A percentile compares a stretch with the other conserved stretches of the same genome.
These are phyloP conservation scores for Bimuria novae-zelandiae DNA, from an alignment of 2,329 filamentous ascomycete species.

Conservation along the genomic window DNA sequence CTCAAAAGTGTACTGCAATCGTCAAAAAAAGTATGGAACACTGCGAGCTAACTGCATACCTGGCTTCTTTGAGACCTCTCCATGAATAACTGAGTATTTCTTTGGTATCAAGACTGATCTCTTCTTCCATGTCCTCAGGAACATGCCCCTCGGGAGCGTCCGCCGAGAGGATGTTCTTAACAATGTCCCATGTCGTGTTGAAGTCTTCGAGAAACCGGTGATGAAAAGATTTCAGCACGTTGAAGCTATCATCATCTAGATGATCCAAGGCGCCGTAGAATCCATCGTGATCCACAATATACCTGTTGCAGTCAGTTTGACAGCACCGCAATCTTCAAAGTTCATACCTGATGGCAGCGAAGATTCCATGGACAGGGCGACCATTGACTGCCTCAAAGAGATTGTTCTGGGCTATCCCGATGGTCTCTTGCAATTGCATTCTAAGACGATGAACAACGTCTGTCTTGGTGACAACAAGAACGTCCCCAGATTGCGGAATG, in stretches of 20 bases:
- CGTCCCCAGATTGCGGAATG: slow-evolving; percentile 37
- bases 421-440: slow-evolving; percentile 65
- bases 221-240: slow-evolving; percentile 52
- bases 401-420: slow-evolving; percentile 65
- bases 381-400: slow-evolving; percentile 63
- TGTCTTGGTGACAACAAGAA: slow-evolving; percentile 35
- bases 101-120: slow-evolving; percentile 77
- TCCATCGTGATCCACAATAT: slow-evolving; percentile 53
- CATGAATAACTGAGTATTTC: slow-evolving; percentile 94
- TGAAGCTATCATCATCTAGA: slow-evolving; percentile 14
- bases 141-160: slow-evolving; percentile 92
- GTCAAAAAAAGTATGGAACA: slow-evolving; percentile 4
- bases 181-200: slow-evolving; percentile 73
- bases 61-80: slow-evolving; percentile 91
- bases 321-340: not conserved
- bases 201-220: slow-evolving; percentile 64
- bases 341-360: slow-evolving; percentile 43
- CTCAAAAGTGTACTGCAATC: slow-evolving; percentile 69
- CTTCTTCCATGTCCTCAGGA: slow-evolving; percentile 74
- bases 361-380: slow-evolving; percentile 52
- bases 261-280: slow-evolving; percentile 31
- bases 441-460: slow-evolving; percentile 64
- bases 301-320: slow-evolving; percentile 37
- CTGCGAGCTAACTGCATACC: slow-evolving; percentile 54
- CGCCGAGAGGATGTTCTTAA: slow-evolving; percentile 80